A percentile compares a stretch with the other conserved stretches of the same genome.
These are phyloP conservation scores for Agaricales sp. DNA, from an alignment of 1,284 basidiomycete species.

Conservation along the genomic window DNA sequence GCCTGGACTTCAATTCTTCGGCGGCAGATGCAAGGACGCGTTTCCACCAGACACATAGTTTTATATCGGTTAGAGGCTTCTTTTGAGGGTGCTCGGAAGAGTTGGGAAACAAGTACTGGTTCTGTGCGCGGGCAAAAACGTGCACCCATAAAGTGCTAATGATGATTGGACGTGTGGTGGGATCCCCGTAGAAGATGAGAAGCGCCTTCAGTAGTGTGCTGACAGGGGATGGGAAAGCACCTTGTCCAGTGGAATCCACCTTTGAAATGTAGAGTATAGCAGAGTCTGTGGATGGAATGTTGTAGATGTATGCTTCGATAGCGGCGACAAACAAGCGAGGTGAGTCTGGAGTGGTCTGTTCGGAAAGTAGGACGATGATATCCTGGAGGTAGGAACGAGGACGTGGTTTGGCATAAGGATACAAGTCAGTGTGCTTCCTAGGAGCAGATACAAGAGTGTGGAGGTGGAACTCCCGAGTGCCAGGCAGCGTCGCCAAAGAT, in stretches of 20 bases:
- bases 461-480: conserved; percentile 59
- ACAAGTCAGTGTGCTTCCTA: conserved; percentile 60
- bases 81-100: conserved; percentile 72
- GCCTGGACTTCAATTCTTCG: conserved; percentile 21
- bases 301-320: conserved; percentile 78
- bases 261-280: conserved; percentile 89
- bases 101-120: conserved; percentile 91
- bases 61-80: conserved; percentile 67
- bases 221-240: conserved; percentile 49
- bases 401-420: conserved; percentile 61
- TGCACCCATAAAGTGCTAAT: conserved; percentile 65
- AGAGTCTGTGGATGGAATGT: conserved; percentile 54
- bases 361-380: conserved; percentile 64
- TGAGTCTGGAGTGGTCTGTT: conserved; percentile 34
- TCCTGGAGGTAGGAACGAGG: conserved; percentile 62
- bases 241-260: conserved; percentile 87
- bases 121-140: conserved; percentile 86
- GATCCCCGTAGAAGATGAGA: conserved; percentile 58
- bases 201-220: conserved; percentile 59
- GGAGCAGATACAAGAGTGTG: conserved; percentile 69
- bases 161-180: conserved; percentile 50
- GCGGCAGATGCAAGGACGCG: conserved; percentile 53
- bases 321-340: conserved; percentile 63
- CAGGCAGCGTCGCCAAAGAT: conserved; percentile 47
- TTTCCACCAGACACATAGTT: conserved; percentile 92